phyloP scores from a whole-genome alignment of 768 basidiomycete species.

The Paxillus rubicundulus region DNA sequence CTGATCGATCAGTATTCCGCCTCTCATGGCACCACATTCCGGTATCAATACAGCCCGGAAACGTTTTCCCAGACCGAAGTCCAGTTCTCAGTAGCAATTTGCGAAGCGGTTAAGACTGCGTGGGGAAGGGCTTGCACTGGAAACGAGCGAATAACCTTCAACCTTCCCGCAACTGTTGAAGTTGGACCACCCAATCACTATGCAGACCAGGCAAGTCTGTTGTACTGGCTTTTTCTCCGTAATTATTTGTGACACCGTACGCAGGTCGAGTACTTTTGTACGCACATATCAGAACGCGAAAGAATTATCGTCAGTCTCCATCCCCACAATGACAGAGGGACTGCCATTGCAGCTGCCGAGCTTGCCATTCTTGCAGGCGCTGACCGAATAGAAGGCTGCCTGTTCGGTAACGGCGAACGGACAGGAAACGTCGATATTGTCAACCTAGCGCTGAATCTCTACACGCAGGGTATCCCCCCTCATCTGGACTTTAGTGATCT shows the following conservation, averaged over 20 bases:
- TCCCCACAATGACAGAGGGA: constrained; percentile 98
- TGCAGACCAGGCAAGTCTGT: constrained; percentile 80
- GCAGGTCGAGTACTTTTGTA: constrained; percentile 95
- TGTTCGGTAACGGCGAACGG: constrained; percentile 98
- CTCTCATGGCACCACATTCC: constrained; percentile 85
- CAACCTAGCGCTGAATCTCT: constrained; percentile 92
- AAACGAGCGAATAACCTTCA: constrained; percentile 92
- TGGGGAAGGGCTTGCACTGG: constrained; percentile 88
- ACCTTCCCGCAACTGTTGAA: constrained; percentile 96
- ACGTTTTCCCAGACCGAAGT: constrained; percentile 98
- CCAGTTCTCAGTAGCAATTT: constrained; percentile 89
- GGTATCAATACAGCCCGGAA: constrained; percentile 98
- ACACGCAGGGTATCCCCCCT: constrained; percentile 90
- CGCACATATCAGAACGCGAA: constrained; percentile 81
- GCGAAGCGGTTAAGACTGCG: constrained; percentile 86
- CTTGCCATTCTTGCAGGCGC: constrained; percentile 90
- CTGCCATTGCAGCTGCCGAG: constrained; percentile 92
- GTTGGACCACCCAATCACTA: constrained; percentile 97
- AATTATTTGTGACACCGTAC: constrained; percentile 7
- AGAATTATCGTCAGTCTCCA: constrained; percentile 90
- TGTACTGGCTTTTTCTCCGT: background rate
- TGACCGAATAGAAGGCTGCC: constrained; percentile 96
- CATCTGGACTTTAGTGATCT: constrained; percentile 91
- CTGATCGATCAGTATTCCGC: constrained; percentile 83
- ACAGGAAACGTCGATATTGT: constrained; percentile 99